These are phyloP conservation scores for Apiotrichum sp. DNA, from an alignment of 1,284 basidiomycete genomes.

Conservation along the genomic window DNA sequence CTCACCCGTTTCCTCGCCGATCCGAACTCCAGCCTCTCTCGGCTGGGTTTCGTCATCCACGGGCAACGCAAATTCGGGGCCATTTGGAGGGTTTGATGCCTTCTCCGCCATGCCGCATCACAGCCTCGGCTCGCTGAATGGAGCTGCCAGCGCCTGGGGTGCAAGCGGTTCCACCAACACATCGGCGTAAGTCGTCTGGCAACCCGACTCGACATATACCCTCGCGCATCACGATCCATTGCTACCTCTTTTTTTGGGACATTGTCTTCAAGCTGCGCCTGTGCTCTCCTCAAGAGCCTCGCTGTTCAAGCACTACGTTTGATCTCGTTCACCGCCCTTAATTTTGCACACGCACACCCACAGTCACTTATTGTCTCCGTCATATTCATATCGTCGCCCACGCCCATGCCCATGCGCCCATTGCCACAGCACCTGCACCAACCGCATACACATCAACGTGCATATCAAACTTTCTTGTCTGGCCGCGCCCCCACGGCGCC, in stretches of 20 bases:
- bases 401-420: no score
- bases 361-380: not conserved
- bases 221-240: not conserved
- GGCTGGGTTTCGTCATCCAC: conserved; percentile 27
- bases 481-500: no score
- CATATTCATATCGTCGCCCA: not conserved
- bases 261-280: not conserved
- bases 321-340: not conserved
- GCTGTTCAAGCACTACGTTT: no score
- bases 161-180: conserved; percentile 10
- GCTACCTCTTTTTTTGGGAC: not conserved
- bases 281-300: no score
- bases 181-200: not conserved
- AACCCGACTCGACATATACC: not conserved
- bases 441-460: not conserved
- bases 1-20: conserved; percentile 36
- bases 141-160: conserved; percentile 35
- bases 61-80: conserved; percentile 2
- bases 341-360: not conserved
- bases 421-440: not conserved
- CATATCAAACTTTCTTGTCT: not conserved
- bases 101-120: conserved; percentile 14
- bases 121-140: conserved; percentile 22
- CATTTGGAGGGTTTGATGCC: conserved; percentile 17
- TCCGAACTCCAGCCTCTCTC: conserved; percentile 33